Conservation (phyloP, 805 yeast species). For the Saccharomycopsis sp. region DNA sequence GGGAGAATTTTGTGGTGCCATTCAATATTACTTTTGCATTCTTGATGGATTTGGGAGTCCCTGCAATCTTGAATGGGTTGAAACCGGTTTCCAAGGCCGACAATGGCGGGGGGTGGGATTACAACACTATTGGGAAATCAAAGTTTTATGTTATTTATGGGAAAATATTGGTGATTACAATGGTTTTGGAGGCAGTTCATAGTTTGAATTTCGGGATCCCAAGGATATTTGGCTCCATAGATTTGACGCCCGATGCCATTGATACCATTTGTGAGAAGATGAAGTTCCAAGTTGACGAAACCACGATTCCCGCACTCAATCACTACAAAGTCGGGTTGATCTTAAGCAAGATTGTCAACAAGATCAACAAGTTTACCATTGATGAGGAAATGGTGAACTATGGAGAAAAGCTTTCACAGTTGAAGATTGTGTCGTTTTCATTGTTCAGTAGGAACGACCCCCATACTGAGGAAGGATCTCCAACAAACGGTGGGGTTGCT, state of each 20-base stretch:
- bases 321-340: constrained; percentile 25
- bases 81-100: too few relatives aligned
- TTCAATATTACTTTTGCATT: constrained; percentile 44
- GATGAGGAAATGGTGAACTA: too few relatives aligned
- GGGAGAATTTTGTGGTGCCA: constrained; percentile 51
- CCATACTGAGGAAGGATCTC: too few relatives aligned
- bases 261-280: constrained; percentile 21
- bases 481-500: too few relatives aligned
- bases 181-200: constrained; percentile 43
- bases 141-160: too few relatives aligned
- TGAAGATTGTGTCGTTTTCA: too few relatives aligned
- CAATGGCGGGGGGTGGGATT: too few relatives aligned
- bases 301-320: constrained; percentile 19
- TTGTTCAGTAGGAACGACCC: too few relatives aligned
- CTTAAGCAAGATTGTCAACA: constrained; percentile 18
- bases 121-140: too few relatives aligned
- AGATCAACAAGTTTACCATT: too few relatives aligned
- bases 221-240: constrained; percentile 24
- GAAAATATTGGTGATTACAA: constrained; percentile 39
- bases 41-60: constrained; percentile 48
- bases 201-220: constrained; percentile 45
- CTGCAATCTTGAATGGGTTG: too few relatives aligned
- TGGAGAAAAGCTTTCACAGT: too few relatives aligned
- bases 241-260: constrained; percentile 18
- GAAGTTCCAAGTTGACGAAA: neutral